Conservation (phyloP, 805 yeast species). For the Candida dendrica region DNA sequence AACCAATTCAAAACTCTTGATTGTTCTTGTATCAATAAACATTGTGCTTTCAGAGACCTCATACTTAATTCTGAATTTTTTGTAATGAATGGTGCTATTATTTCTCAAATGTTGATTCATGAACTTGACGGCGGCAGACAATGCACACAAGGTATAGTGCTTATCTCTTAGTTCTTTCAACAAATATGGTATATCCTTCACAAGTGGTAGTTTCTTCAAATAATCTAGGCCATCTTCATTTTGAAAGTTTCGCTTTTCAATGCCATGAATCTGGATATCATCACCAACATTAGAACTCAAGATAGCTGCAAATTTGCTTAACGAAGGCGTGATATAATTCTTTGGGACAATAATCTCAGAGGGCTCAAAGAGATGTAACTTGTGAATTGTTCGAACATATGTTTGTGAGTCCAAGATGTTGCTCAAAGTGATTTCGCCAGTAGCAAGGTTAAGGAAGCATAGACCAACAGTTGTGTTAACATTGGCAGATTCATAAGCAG, state of each 20-base stretch:
- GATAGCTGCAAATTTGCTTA: conserved; percentile 27
- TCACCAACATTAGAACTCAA: conserved; percentile 25
- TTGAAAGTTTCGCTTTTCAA: conserved; percentile 21
- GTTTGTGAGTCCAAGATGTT: conserved; percentile 38
- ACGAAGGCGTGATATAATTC: conserved; percentile 18
- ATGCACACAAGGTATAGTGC: conserved; percentile 24
- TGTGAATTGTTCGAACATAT: conserved; percentile 36
- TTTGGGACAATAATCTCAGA: conserved; percentile 29
- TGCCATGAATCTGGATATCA: conserved; percentile 16
- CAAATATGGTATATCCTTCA: conserved; percentile 14
- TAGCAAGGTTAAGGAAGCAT: conserved; percentile 29
- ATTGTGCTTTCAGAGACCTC: conserved; percentile 33
- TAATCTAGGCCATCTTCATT: conserved; percentile 17
- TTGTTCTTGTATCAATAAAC: conserved; percentile 34
- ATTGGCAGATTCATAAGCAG: conserved; percentile 21
- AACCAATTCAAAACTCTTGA: conserved; percentile 30
- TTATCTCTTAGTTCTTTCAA: conserved; percentile 22
- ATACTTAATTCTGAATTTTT: conserved; percentile 28
- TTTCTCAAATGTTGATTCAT: conserved; percentile 7
- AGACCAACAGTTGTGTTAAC: conserved; percentile 29
- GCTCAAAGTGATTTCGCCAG: conserved; percentile 31
- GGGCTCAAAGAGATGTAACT: conserved; percentile 27
- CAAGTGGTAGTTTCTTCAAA: conserved; percentile 12
- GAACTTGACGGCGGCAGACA: conserved; percentile 24
- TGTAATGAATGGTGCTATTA: conserved; percentile 12